These are phyloP conservation scores for Quercus aquifolioides DNA, from an alignment of 306 rosid genomes.

Conservation along the genomic window DNA sequence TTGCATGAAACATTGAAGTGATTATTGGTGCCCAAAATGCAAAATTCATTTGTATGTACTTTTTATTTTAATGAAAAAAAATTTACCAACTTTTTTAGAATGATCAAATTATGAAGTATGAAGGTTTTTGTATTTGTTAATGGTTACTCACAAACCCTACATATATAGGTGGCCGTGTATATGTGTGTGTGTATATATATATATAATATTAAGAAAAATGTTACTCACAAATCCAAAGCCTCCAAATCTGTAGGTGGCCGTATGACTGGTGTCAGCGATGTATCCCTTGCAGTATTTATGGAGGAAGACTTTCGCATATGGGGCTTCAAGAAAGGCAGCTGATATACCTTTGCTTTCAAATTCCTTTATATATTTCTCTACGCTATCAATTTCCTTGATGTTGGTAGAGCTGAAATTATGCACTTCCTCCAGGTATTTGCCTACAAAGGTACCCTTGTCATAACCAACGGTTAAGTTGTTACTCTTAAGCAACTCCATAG, in stretches of 20 bases:
- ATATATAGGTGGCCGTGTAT: too few species aligned
- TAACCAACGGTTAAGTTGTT: slow-evolving; percentile 46
- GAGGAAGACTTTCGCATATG: slow-evolving; percentile 23
- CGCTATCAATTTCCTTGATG: background rate
- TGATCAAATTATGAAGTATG: background rate
- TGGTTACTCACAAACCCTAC: too few species aligned
- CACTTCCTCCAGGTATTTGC: background rate
- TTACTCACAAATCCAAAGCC: slow-evolving; percentile 40
- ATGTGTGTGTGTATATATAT: too few species aligned
- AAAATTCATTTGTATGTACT: too few species aligned
- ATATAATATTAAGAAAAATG: too few species aligned
- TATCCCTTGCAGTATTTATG: slow-evolving; percentile 20
- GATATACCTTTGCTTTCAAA: slow-evolving; percentile 6
- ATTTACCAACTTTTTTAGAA: too few species aligned
- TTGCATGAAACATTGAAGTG: too few species aligned
- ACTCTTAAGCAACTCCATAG: slow-evolving; percentile 34
- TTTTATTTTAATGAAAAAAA: too few species aligned
- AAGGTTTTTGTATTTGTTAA: background rate
- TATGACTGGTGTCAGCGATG: background rate
- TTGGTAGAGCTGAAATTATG: background rate
- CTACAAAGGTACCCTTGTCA: slow-evolving; percentile 25
- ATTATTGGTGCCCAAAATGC: too few species aligned
- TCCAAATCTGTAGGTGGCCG: slow-evolving; percentile 23
- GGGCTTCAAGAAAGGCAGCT: slow-evolving; percentile 34
- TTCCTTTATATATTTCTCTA: background rate